phyloP scores from a whole-genome alignment of 148 eudicot genomes.

The Nyssa sinensis region DNA sequence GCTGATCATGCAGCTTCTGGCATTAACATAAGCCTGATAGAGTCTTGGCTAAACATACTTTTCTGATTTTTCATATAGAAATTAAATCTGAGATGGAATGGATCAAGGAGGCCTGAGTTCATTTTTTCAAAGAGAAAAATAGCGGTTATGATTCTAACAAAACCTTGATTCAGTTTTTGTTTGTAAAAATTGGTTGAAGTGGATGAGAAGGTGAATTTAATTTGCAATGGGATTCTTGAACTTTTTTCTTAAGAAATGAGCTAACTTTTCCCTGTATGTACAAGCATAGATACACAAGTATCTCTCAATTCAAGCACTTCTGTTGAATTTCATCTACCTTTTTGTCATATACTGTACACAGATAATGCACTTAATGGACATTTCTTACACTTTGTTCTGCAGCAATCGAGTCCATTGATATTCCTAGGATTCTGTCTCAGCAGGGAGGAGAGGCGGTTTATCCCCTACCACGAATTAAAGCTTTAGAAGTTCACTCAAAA shows the following conservation, averaged over 20 bases:
- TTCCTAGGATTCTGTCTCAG: constrained; percentile 94
- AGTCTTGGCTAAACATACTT: no score
- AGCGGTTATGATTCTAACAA: no score
- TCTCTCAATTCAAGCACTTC: not conserved
- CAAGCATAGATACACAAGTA: not conserved
- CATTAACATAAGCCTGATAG: no score
- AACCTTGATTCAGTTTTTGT: no score
- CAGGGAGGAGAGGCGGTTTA: constrained; percentile 97
- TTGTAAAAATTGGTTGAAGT: no score
- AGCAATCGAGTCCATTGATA: constrained; percentile 88
- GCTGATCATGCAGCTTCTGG: no score
- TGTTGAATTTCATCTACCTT: not conserved
- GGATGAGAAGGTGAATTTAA: no score
- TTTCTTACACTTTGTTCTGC: constrained; percentile 23
- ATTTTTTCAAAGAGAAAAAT: not conserved
- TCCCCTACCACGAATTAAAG: constrained; percentile 87
- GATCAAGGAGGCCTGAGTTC: no score
- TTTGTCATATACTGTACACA: constrained; percentile 11
- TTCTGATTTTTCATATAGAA: no score
- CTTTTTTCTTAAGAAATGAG: no score
- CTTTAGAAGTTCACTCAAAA: constrained; percentile 83
- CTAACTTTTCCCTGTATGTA: not conserved
- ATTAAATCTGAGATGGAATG: no score
- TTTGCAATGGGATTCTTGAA: no score
- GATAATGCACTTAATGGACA: constrained; percentile 12